Evolutionary conservation across 345 rosid genomes (phyloP), one percentile per base, ranked within the genome.

Genomic region (Litchi chinensis): DNA sequence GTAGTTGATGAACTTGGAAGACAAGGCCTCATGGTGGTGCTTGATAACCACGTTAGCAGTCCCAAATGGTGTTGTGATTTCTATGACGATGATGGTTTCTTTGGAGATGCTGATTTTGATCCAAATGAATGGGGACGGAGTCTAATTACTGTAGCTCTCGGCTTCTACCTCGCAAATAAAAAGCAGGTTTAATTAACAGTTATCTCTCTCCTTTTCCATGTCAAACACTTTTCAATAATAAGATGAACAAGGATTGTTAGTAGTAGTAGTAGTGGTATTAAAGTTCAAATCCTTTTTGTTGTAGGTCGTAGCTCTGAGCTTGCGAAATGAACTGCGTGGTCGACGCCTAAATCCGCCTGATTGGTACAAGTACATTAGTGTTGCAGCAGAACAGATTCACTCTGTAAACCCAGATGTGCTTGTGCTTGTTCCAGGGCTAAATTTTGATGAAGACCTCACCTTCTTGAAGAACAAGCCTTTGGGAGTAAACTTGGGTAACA

Each of bases 1-100:
- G 87, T 80, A 1, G 78, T 84, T 69, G 80, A 73, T 50, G 79
- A 67, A 56, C 71, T 83, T 15, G 87, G 83, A 8, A 43, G 16
- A 46, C 77, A 82, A 16, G 78, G 79, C 18, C 32, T 89, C 67
- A 82, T 87, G 88, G 88, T 73, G 72, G 81, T 89, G 60, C 57
- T 85, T 8, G 91, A 89, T 79, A 89, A 89, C 76, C 90, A 89
- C 67, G 46, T 88, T 15, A 85, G 85, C 79, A 80, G 72, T 46
- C 91, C 91, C 4, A 71, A 77, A 19, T 86, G 90, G 90, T 89
- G 91, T 16, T 89, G 91, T 69, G 63, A 76, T 66, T 62, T 2
- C 37, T 2, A 41, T 13, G 63, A 54, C 7, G 91, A 87, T 5
- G 87, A 89, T 79, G 84, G 88, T 4, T 89, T 89, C 81, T 81